phyloP scores from a whole-genome alignment of 2,329 filamentous ascomycete genomes.

The Rutstroemia sp. region DNA sequence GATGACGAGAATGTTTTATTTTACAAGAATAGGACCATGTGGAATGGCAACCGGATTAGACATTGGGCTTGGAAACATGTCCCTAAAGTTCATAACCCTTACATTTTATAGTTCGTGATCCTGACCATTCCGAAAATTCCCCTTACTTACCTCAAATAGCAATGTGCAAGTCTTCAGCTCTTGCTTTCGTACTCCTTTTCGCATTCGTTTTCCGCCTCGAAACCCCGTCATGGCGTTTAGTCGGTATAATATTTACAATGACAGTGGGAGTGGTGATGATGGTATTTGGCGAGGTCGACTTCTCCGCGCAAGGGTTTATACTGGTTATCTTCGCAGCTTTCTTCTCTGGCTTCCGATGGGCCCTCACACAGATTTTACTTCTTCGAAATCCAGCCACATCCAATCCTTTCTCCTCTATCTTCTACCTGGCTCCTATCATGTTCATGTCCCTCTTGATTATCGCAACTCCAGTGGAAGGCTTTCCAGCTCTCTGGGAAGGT shows the following conservation, averaged over 20 bases:
- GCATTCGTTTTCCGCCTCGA: slow-evolving; percentile 92
- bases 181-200: slow-evolving; percentile 92
- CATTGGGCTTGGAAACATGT: slow-evolving; percentile 93
- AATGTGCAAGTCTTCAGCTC: slow-evolving; percentile 97
- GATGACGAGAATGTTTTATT: slow-evolving; percentile 86
- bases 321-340: slow-evolving; percentile 91
- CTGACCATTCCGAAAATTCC: background rate
- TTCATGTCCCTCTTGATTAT: slow-evolving; percentile 75
- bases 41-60: slow-evolving; percentile 89
- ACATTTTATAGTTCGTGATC: slow-evolving; percentile 80
- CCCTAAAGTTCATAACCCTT: slow-evolving; percentile 88
- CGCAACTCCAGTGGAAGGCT: slow-evolving; percentile 79
- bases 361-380: slow-evolving; percentile 93
- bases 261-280: slow-evolving; percentile 93
- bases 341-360: slow-evolving; percentile 96
- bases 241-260: slow-evolving; percentile 86
- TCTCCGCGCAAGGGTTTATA: slow-evolving; percentile 77
- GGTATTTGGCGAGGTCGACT: slow-evolving; percentile 91
- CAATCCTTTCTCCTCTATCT: slow-evolving; percentile 95
- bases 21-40: slow-evolving; percentile 86
- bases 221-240: slow-evolving; percentile 74
- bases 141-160: slow-evolving; percentile 38
- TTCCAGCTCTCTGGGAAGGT: slow-evolving; percentile 58
- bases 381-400: slow-evolving; percentile 89
- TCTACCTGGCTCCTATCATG: slow-evolving; percentile 97